These are phyloP conservation scores for Neoscytalidium dimidiatum DNA, from an alignment of 2,329 filamentous ascomycete species.

Conservation along the genomic window DNA sequence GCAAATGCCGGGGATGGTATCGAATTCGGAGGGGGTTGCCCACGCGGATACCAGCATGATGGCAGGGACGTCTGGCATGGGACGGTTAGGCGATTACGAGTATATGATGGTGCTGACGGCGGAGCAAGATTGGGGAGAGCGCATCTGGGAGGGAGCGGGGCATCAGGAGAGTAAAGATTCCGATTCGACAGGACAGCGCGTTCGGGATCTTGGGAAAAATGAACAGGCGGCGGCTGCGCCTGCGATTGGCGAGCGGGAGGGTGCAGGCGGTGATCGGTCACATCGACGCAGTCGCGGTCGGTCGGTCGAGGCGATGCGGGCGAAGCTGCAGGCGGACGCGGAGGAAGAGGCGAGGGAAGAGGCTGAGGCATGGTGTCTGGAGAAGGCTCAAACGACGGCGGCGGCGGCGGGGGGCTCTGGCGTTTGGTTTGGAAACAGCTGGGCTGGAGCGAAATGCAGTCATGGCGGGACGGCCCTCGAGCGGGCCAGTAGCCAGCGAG, in stretches of 20 bases:
- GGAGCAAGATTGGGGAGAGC: not conserved
- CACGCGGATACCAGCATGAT: not conserved
- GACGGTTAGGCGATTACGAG: not conserved
- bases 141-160: not conserved
- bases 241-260: constrained; percentile 8
- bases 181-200: constrained; percentile 1
- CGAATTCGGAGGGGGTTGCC: not conserved
- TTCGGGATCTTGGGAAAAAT: not conserved
- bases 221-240: not conserved
- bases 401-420: not conserved
- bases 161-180: constrained; percentile 18
- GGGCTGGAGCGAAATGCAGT: not conserved
- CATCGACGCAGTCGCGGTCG: not conserved
- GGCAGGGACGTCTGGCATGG: not conserved
- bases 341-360: not conserved
- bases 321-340: not conserved
- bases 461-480: not conserved
- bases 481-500: not conserved
- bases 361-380: too few species aligned
- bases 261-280: constrained; percentile 1
- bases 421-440: constrained; percentile 11
- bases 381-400: not conserved
- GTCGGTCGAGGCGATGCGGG: not conserved
- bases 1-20: not conserved
- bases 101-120: not conserved